phyloP scores from a whole-genome alignment of 2,329 filamentous ascomycete genomes.

The Zasmidium cellare region DNA sequence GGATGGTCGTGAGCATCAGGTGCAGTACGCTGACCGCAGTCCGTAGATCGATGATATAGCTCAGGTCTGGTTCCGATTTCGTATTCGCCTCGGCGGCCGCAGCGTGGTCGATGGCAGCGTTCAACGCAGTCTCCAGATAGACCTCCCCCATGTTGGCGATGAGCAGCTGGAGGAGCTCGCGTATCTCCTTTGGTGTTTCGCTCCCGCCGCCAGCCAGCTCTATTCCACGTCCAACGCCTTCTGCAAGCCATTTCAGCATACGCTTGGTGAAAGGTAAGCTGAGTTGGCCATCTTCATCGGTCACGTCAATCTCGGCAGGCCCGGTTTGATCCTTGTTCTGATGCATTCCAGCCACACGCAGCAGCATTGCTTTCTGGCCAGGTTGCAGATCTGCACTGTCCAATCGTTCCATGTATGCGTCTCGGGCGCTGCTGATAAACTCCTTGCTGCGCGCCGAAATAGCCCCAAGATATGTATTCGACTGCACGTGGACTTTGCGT shows the following conservation, averaged over 20 bases:
- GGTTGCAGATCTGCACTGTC: constrained; percentile 85
- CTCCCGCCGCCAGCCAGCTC: constrained; percentile 77
- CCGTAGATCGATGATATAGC: constrained; percentile 76
- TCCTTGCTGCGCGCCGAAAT: constrained; percentile 88
- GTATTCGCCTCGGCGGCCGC: constrained; percentile 68
- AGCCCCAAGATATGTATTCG: constrained; percentile 85
- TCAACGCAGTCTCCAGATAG: constrained; percentile 65
- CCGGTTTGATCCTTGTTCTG: constrained; percentile 60
- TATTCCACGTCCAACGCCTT: constrained; percentile 85
- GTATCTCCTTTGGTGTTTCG: constrained; percentile 93
- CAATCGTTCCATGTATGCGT: constrained; percentile 85
- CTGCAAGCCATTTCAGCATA: constrained; percentile 96
- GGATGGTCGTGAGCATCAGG: constrained; percentile 89
- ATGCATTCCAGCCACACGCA: constrained; percentile 79
- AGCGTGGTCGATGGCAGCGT: constrained; percentile 72
- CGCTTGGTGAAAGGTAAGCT: constrained; percentile 88
- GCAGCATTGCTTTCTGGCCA: constrained; percentile 86
- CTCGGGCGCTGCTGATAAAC: constrained; percentile 80
- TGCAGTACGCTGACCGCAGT: constrained; percentile 86
- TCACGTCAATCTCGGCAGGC: constrained; percentile 68
- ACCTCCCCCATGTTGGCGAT: constrained; percentile 86
- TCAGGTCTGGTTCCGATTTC: constrained; percentile 84
- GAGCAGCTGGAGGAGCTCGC: constrained; percentile 77
- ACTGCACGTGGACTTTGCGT: constrained; percentile 70
- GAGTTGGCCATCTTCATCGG: constrained; percentile 82